phyloP scores from a whole-genome alignment of 129 eudicot genomes.

The Sambucus nigra region DNA sequence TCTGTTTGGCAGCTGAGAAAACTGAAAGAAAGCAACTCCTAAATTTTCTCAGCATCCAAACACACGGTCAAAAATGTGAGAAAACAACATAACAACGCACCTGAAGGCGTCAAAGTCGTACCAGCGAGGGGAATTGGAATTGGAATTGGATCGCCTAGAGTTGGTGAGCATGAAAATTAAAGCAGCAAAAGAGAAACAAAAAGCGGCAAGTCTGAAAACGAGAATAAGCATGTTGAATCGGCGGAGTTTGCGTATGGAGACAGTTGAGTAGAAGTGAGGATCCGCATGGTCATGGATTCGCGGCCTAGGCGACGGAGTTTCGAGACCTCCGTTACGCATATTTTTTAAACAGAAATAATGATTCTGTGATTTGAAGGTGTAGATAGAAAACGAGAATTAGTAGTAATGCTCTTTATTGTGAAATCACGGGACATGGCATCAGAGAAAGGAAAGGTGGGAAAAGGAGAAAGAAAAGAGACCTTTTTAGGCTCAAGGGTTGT shows the following conservation, averaged over 20 bases:
- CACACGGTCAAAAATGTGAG: neutral
- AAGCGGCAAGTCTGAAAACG: conserved; percentile 42
- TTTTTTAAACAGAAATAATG: conserved; percentile 1
- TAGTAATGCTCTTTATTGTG: conserved; percentile 7
- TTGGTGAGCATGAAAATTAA: conserved; percentile 53
- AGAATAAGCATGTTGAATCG: conserved; percentile 50
- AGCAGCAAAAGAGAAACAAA: conserved; percentile 57
- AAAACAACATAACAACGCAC: conserved; percentile 12
- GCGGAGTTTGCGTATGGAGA: conserved; percentile 49
- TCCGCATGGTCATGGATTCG: conserved; percentile 35
- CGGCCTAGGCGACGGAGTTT: conserved; percentile 44
- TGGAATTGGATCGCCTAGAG: conserved; percentile 23
- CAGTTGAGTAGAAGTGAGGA: conserved; percentile 63
- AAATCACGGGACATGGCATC: conserved; percentile 50
- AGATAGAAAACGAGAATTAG: neutral
- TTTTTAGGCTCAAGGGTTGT: conserved; percentile 1
- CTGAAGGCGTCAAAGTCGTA: conserved; percentile 54
- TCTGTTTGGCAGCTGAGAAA: conserved; percentile 4
- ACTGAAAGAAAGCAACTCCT: neutral
- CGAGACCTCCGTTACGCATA: conserved; percentile 33
- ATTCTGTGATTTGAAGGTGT: conserved; percentile 10
- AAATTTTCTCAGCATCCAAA: neutral
- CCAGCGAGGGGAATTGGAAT: conserved; percentile 41
- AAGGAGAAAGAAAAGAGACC: neutral
- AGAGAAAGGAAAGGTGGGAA: neutral